phyloP scores from a whole-genome alignment of 495 filamentous ascomycete genomes.

The Astrothelium macrocarpum region DNA sequence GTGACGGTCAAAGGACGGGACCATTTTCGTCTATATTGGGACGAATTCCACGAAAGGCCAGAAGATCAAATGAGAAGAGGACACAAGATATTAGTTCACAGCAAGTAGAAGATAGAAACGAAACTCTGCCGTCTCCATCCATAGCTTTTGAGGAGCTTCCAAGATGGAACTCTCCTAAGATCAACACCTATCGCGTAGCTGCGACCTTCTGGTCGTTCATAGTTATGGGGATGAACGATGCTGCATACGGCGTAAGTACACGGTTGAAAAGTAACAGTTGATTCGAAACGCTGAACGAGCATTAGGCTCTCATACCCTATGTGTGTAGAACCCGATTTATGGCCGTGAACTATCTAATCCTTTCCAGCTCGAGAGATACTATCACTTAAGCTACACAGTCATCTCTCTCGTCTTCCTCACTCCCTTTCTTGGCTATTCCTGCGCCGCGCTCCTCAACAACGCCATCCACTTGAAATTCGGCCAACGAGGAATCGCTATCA shows the following conservation, averaged over 20 bases:
- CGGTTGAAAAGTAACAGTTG: not conserved
- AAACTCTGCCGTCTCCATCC: conserved; percentile 32
- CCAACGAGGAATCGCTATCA: conserved; percentile 62
- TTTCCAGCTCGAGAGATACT: conserved; percentile 48
- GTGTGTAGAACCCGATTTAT: conserved; percentile 14
- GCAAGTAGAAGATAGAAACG: conserved; percentile 23
- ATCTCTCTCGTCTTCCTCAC: conserved; percentile 57
- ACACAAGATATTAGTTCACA: not conserved
- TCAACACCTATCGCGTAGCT: conserved; percentile 55
- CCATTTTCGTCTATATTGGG: not conserved
- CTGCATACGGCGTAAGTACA: conserved; percentile 60
- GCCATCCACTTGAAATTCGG: conserved; percentile 50
- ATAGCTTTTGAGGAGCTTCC: conserved; percentile 30
- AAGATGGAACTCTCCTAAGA: conserved; percentile 60
- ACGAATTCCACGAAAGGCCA: not conserved
- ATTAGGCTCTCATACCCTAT: conserved; percentile 54
- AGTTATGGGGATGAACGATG: conserved; percentile 75
- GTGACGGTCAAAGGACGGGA: not conserved
- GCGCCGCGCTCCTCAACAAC: conserved; percentile 50
- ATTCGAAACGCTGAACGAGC: not conserved
- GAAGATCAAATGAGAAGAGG: not conserved
- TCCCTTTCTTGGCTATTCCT: conserved; percentile 49
- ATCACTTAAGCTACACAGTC: conserved; percentile 47
- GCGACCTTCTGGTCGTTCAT: conserved; percentile 66
- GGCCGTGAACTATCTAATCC: conserved; percentile 14